These are phyloP conservation scores for Diutina sp. DNA, from an alignment of 1,139 yeast species.

Conservation along the genomic window DNA sequence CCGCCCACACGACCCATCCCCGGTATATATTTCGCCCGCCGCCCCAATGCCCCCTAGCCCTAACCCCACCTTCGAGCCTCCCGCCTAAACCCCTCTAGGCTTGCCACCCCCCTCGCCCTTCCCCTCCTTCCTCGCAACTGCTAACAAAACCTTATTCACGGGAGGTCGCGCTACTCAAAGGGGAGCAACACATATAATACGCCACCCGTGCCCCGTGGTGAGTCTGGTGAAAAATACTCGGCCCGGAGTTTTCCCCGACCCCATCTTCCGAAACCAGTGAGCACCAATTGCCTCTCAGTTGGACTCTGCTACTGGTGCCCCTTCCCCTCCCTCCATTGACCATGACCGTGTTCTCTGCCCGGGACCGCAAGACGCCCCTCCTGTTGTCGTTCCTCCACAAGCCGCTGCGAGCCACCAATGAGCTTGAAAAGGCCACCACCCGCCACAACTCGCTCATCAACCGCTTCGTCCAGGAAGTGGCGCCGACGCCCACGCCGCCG, in stretches of 20 bases:
- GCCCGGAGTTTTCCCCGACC: background rate
- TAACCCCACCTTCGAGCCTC: background rate
- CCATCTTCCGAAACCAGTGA: no score
- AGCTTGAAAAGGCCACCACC: slow-evolving; percentile 22
- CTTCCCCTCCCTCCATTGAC: background rate
- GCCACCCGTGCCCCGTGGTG: background rate
- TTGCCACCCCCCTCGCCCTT: background rate
- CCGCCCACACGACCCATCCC: no score
- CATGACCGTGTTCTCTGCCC: background rate
- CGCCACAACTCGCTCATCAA: slow-evolving; percentile 18
- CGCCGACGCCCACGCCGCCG: background rate
- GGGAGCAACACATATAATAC: background rate
- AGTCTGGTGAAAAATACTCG: background rate
- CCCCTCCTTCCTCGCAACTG: background rate
- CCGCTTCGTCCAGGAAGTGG: slow-evolving; percentile 1
- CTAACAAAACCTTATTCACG: background rate
- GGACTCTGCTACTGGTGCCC: no score
- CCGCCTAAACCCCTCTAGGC: background rate
- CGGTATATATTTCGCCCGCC: background rate
- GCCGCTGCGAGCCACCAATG: slow-evolving; percentile 23
- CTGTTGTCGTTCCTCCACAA: slow-evolving; percentile 29
- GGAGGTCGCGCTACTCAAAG: background rate
- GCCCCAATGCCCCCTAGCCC: background rate
- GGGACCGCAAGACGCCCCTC: slow-evolving; percentile 6
- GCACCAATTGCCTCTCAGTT: no score